phyloP scores from a whole-genome alignment of 2,329 filamentous ascomycete genomes.

The Fusarium chaquense region DNA sequence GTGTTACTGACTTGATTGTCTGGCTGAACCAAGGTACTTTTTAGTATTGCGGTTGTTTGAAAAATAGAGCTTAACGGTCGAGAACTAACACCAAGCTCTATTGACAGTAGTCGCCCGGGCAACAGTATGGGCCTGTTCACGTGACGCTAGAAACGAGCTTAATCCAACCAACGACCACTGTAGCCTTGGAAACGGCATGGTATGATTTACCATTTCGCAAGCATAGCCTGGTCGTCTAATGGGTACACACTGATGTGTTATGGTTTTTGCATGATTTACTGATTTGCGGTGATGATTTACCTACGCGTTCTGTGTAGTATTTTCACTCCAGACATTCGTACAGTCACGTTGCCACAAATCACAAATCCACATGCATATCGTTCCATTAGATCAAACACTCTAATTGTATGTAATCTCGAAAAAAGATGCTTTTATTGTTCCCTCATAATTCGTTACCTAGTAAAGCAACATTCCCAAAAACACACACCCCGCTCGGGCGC shows the following conservation, averaged over 20 bases:
- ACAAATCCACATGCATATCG: slow-evolving; percentile 15
- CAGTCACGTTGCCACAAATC: not conserved
- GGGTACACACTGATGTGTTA: not conserved
- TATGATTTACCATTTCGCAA: slow-evolving; percentile 2
- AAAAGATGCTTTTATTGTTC: slow-evolving; percentile 55
- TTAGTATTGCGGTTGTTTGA: slow-evolving; percentile 30
- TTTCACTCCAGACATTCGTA: not conserved
- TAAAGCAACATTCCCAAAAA: slow-evolving; percentile 53
- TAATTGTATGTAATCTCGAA: slow-evolving; percentile 45
- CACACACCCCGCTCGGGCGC: slow-evolving; percentile 51
- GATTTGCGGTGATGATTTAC: not conserved
- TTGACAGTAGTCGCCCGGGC: slow-evolving; percentile 39
- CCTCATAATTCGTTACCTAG: slow-evolving; percentile 57
- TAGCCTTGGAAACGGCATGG: slow-evolving; percentile 8
- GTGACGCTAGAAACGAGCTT: slow-evolving; percentile 1
- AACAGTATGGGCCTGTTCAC: slow-evolving; percentile 32
- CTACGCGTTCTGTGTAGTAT: not conserved
- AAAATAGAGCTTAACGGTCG: slow-evolving; percentile 27
- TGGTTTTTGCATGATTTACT: not conserved
- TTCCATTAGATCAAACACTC: slow-evolving; percentile 37
- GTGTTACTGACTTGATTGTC: slow-evolving; percentile 10
- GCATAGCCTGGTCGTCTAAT: not conserved
- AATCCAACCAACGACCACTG: slow-evolving; percentile 4
- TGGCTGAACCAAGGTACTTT: slow-evolving; percentile 18
- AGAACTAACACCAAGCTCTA: slow-evolving; percentile 28